phyloP scores from a whole-genome alignment of 805 yeast genomes.

The Grigorovia transvaalensis region DNA sequence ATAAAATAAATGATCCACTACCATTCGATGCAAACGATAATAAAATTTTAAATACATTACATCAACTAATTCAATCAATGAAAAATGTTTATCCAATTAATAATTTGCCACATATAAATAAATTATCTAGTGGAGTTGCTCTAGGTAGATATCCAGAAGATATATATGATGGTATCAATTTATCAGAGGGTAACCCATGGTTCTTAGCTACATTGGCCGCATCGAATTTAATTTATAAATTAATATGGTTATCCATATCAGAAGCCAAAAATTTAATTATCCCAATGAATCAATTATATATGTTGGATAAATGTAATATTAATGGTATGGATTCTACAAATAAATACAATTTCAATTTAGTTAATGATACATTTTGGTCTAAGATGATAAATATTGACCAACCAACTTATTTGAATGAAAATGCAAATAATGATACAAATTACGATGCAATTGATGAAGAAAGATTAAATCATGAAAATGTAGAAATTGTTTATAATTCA shows the following conservation, averaged over 20 bases:
- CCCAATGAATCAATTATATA: conserved; percentile 3
- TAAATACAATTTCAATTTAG: background rate
- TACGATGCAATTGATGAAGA: background rate
- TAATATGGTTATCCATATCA: conserved; percentile 36
- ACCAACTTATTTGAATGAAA: no score
- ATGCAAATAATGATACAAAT: background rate
- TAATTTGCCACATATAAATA: conserved; percentile 30
- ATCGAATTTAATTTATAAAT: conserved; percentile 49
- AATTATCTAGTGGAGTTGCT: conserved; percentile 42
- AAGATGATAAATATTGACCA: conserved; percentile 5
- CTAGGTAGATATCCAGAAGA: conserved; percentile 93
- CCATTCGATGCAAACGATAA: conserved; percentile 58
- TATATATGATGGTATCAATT: conserved; percentile 63
- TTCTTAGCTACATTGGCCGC: conserved; percentile 68
- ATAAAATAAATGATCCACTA: conserved; percentile 16
- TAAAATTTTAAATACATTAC: conserved; percentile 51
- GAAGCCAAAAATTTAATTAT: conserved; percentile 37
- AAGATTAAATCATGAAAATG: background rate
- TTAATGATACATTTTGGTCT: conserved; percentile 23
- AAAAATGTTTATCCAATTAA: conserved; percentile 69
- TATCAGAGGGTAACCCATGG: conserved; percentile 88
- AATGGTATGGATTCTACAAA: no score
- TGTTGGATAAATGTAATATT: no score
- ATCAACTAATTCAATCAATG: conserved; percentile 58
- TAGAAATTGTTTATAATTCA: conserved; percentile 19